Base-by-base conservation (phyloP, 164 flowering plant genomes). In the Stephania cephalantha region DNA sequence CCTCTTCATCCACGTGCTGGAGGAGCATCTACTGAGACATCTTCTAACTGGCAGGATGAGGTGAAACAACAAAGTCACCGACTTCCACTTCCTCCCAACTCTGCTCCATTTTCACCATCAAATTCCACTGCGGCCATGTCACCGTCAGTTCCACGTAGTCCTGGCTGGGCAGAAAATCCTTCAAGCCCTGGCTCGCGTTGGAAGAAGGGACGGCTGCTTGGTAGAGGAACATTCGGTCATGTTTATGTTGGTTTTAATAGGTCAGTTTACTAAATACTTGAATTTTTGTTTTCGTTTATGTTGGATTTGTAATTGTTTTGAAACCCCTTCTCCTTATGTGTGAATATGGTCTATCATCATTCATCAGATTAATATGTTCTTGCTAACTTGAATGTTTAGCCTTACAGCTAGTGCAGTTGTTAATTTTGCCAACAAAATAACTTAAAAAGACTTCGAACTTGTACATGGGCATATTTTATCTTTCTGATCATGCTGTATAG, bases 151-250 rank as follows among this genome's bases (percentile, higher is more conserved):
- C 90, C 98, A 42, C 87, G 98, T 74, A 94, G 98, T 81, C 97
- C 98, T 48, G 95, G 92, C 70, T 86, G 93, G 78, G 85, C 86
- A n/a, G 98, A 94, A 66, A 89, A 76, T 79, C 94, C 89, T 13
- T 52, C 86, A 69, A 92, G 93, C 82, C 96, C 94, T 69, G 93
- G 89, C 18, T 85, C 96, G 22, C 90, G 97, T 46, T 94, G 97
- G 97, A 92, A 94, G 79, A 94, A 91, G 80, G 98, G 98, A 73
- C 89, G 83, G 82, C 77, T 94, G 73, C 86, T 94, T 31, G 97
- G 98, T 42, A 86, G 96, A 79, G 98, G 98, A 78, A 90, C 98
- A 75, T 94, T 92, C 86, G 98, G 98, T 70, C 96, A 94, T 78
- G 98, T 94, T 73, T 94, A 89, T 88, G 86, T 88, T 76, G 97